Evolutionary conservation across 2,329 filamentous ascomycete genomes (phyloP).

Genomic region (Scedosporium aurantiacum): DNA sequence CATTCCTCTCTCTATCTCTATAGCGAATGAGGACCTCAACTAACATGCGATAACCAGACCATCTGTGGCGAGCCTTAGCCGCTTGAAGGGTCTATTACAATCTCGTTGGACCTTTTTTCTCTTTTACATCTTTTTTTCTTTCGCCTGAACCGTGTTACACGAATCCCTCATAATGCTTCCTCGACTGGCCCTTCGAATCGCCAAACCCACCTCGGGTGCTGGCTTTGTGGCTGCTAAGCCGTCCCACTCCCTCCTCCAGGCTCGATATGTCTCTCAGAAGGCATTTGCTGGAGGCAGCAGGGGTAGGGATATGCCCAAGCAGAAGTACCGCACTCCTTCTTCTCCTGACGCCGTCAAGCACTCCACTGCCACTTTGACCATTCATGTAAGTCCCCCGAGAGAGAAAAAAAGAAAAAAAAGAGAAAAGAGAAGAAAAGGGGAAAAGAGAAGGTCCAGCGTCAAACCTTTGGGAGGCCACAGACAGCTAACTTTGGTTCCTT

Average conservation of each 20-base stretch:
- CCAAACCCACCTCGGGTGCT: slow-evolving; percentile 39
- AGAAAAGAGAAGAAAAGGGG: not conserved
- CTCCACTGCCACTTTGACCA: slow-evolving; percentile 70
- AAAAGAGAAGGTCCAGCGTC: not conserved
- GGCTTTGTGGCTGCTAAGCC: slow-evolving; percentile 23
- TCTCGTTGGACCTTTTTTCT: slow-evolving; percentile 11
- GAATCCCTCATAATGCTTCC: slow-evolving; percentile 42
- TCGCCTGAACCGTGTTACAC: slow-evolving; percentile 9
- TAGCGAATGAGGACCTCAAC: slow-evolving; percentile 9
- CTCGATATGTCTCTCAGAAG: slow-evolving; percentile 28
- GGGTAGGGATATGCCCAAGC: slow-evolving; percentile 46
- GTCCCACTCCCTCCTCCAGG: slow-evolving; percentile 11
- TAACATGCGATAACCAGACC: slow-evolving; percentile 19
- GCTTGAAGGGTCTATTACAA: slow-evolving; percentile 9
- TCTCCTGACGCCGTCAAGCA: slow-evolving; percentile 15
- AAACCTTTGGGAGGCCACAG: not conserved
- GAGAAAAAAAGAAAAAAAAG: not conserved
- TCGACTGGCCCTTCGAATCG: slow-evolving; percentile 40
- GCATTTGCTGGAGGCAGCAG: slow-evolving; percentile 44
- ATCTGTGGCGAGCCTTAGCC: slow-evolving; percentile 27
- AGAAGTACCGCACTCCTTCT: slow-evolving; percentile 7
- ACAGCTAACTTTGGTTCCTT: slow-evolving; percentile 13
- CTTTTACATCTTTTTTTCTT: slow-evolving; percentile 10
- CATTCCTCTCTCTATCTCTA: slow-evolving; percentile 11
- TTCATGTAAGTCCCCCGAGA: slow-evolving; percentile 51